Evolutionary conservation across 306 rosid genomes (phyloP).

Genomic region (Casuarina equisetifolia): DNA sequence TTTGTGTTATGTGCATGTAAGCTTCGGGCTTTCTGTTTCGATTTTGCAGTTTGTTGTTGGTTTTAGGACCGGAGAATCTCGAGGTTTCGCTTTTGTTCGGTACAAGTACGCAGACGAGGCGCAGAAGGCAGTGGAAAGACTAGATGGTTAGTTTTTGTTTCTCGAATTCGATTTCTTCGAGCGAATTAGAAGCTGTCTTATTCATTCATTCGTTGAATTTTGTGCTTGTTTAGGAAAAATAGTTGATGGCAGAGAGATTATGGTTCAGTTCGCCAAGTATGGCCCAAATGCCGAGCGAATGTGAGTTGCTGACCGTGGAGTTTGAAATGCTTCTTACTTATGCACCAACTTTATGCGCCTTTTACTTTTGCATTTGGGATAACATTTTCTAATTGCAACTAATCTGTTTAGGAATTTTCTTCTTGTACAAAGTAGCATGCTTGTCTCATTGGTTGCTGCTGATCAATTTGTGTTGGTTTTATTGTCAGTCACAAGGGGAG

Average conservation of each 20-base stretch:
- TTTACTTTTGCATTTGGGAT: background rate
- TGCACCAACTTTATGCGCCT: background rate
- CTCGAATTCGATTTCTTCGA: background rate
- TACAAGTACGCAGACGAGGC: constrained; percentile 79
- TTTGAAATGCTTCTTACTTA: background rate
- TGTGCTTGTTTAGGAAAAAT: constrained; percentile 45
- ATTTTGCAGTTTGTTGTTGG: background rate
- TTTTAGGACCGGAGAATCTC: constrained; percentile 62
- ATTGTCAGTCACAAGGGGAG: constrained; percentile 56
- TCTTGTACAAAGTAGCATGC: background rate
- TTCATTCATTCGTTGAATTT: background rate
- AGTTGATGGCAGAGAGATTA: constrained; percentile 76
- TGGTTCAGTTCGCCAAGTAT: constrained; percentile 83
- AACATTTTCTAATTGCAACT: background rate
- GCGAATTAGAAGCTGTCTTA: background rate
- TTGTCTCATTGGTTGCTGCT: background rate
- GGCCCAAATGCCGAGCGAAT: constrained; percentile 80
- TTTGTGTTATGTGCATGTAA: background rate
- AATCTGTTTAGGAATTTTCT: background rate
- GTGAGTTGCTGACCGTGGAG: constrained; percentile 29
- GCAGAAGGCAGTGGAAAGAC: constrained; percentile 66
- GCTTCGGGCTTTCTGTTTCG: background rate
- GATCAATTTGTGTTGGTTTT: background rate
- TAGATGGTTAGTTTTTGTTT: constrained; percentile 45
- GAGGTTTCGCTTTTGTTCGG: constrained; percentile 74